Conservation (phyloP, 2,329 filamentous ascomycete species). For the Parastagonospora avenae region DNA sequence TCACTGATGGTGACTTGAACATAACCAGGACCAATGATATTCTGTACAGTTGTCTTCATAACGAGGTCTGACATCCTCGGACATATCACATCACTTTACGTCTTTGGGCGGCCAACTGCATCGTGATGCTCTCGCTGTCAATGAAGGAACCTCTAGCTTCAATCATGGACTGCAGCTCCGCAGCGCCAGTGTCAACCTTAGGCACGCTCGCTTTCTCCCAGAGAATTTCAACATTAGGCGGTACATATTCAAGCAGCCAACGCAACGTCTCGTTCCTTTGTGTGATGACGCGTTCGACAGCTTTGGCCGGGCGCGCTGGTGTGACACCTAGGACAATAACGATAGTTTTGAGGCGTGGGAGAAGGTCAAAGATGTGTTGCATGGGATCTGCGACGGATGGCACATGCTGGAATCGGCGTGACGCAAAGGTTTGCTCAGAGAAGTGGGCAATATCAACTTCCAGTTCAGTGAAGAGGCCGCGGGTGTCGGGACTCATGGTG, state of each 20-base stretch:
- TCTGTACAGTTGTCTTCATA: too few relatives aligned
- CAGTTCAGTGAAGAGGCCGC: slow-evolving; percentile 12
- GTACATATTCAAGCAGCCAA: slow-evolving; percentile 7
- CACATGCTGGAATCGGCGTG: slow-evolving; percentile 2
- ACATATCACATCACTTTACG: too few relatives aligned
- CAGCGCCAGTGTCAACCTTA: not conserved
- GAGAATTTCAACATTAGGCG: not conserved
- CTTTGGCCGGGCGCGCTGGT: not conserved
- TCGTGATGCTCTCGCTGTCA: not conserved
- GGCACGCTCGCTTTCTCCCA: slow-evolving; percentile 1
- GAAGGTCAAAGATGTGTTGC: slow-evolving; percentile 9
- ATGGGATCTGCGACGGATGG: slow-evolving; percentile 4
- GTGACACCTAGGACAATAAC: slow-evolving; percentile 8
- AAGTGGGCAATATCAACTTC: slow-evolving; percentile 16
- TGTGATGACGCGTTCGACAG: not conserved
- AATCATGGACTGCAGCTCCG: not conserved
- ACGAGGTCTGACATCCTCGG: too few relatives aligned
- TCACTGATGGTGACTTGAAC: too few relatives aligned
- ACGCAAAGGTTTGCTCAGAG: slow-evolving; percentile 1
- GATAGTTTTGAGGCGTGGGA: slow-evolving; percentile 9
- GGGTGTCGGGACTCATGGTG: slow-evolving; percentile 9
- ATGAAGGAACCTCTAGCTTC: not conserved
- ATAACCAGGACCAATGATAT: too few relatives aligned
- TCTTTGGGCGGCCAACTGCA: not conserved
- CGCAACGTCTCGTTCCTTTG: slow-evolving; percentile 4